Evolutionary conservation across 2,329 filamentous ascomycete genomes (phyloP).

Genomic region (Elsinoe ampelina): DNA sequence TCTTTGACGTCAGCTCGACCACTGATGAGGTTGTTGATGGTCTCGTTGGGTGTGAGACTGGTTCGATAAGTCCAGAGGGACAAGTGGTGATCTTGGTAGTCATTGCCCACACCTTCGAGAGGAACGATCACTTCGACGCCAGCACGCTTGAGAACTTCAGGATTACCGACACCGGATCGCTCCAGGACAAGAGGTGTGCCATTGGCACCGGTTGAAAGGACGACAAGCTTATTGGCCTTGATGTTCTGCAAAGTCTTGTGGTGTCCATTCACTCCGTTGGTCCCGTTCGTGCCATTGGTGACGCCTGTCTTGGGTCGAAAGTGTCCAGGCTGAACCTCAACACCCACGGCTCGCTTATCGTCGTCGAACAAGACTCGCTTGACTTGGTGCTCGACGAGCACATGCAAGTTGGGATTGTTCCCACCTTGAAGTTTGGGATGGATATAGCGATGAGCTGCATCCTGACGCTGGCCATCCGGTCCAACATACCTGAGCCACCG

Average conservation of each 20-base stretch:
- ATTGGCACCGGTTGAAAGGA: conserved; percentile 42
- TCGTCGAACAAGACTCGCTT: conserved; percentile 31
- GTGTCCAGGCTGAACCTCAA: conserved; percentile 47
- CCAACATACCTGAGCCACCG: conserved; percentile 43
- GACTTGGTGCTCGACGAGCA: conserved; percentile 50
- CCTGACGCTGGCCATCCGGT: conserved; percentile 47
- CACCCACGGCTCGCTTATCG: conserved; percentile 45
- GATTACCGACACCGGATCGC: conserved; percentile 51
- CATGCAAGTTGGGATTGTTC: conserved; percentile 49
- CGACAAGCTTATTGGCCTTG: conserved; percentile 47
- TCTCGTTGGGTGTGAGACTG: conserved; percentile 37
- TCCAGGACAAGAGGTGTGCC: conserved; percentile 51
- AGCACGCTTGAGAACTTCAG: conserved; percentile 39
- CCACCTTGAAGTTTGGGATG: conserved; percentile 43
- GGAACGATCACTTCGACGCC: conserved; percentile 40
- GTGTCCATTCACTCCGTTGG: conserved; percentile 19
- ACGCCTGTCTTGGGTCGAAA: conserved; percentile 27
- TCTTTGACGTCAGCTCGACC: conserved; percentile 40
- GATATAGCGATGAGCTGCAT: conserved; percentile 47
- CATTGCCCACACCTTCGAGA: conserved; percentile 44
- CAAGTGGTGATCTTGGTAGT: conserved; percentile 50
- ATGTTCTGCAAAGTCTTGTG: conserved; percentile 27
- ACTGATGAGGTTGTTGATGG: conserved; percentile 45
- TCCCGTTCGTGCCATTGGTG: conserved; percentile 26
- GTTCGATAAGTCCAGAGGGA: conserved; percentile 45